phyloP scores from a whole-genome alignment of 2,329 filamentous ascomycete species.

The Thelonectria discophora region DNA sequence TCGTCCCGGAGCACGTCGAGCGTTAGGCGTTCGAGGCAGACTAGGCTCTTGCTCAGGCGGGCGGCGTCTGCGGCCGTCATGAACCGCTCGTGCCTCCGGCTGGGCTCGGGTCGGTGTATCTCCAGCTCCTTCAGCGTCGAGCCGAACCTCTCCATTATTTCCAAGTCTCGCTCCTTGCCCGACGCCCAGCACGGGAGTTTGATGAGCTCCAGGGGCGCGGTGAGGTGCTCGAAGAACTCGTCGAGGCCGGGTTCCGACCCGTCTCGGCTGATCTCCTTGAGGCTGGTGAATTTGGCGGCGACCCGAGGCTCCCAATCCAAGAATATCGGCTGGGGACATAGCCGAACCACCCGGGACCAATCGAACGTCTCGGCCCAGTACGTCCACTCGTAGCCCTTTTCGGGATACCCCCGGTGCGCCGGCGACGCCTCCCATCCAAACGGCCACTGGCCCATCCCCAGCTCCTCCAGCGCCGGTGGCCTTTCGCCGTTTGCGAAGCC shows the following conservation, averaged over 20 bases:
- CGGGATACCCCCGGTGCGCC: conserved; percentile 9
- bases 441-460: conserved; percentile 14
- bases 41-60: conserved; percentile 12
- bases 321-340: background rate
- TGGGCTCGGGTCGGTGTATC: conserved; percentile 11
- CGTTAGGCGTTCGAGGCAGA: conserved; percentile 14
- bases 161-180: background rate
- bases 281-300: conserved; percentile 7
- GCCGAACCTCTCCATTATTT: conserved; percentile 2
- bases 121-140: conserved; percentile 11
- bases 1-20: conserved; percentile 9
- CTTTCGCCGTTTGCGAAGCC: conserved; percentile 8
- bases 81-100: background rate
- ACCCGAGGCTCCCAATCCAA: background rate
- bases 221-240: background rate
- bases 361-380: conserved; percentile 19
- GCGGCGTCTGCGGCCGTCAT: background rate
- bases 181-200: conserved; percentile 2
- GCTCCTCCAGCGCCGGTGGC: conserved; percentile 16
- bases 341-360: conserved; percentile 19
- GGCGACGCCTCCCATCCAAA: conserved; percentile 3
- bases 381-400: background rate
- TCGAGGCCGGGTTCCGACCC: background rate
- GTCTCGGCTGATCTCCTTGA: conserved; percentile 14
- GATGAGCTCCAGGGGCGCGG: conserved; percentile 19